Percentiles rank a stretch among this genome's conserved stretches.
Conservation (phyloP, 768 basidiomycete genomes). For the Termitomyces heimii region DNA sequence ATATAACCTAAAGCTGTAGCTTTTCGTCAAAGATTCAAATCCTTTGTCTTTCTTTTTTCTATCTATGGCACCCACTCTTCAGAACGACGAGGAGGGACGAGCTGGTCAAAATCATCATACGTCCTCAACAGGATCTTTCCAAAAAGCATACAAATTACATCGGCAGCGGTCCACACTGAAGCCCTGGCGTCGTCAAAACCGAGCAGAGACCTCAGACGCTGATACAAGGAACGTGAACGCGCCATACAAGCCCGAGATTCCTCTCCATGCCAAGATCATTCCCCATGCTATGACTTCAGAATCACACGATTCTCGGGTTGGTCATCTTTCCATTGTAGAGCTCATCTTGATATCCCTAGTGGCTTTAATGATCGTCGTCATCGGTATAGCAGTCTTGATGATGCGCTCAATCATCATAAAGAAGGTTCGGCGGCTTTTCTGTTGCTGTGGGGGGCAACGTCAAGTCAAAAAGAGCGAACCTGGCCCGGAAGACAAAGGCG, state of each 20-base stretch:
- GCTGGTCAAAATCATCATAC: neutral
- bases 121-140: neutral
- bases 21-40: neutral
- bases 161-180: neutral
- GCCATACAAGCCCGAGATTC: constrained; percentile 9
- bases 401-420: constrained; percentile 9
- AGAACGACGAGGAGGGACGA: neutral
- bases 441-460: constrained; percentile 5
- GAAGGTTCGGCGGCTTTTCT: constrained; percentile 5
- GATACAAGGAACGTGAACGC: neutral
- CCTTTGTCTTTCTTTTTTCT: neutral
- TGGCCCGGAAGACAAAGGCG: constrained; percentile 3
- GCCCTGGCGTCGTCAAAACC: constrained; percentile 4
- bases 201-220: neutral
- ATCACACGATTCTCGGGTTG: neutral
- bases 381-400: constrained; percentile 1
- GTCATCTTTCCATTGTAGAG: constrained; percentile 6
- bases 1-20: neutral
- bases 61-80: constrained; percentile 6
- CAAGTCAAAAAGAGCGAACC: neutral
- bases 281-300: neutral
- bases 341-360: constrained; percentile 6
- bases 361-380: constrained; percentile 3
- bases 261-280: constrained; percentile 16
- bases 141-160: neutral